Percentiles rank a stretch among this genome's conserved stretches.
Evolutionary conservation across 1,139 yeast genomes (phyloP).

Genomic region (Sugiyamaella pinicola): DNA sequence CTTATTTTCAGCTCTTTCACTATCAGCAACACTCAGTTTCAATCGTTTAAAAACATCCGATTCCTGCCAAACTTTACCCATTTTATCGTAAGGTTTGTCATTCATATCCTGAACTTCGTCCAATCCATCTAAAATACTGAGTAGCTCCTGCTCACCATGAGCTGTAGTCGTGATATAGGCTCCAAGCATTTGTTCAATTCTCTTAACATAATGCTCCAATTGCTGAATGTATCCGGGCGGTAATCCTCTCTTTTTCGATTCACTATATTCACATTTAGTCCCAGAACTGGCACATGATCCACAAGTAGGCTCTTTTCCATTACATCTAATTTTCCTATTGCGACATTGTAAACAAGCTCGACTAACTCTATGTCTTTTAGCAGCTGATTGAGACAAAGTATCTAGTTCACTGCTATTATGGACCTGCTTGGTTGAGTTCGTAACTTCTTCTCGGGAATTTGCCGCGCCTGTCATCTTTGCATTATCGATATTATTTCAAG

Average conservation of each 20-base stretch:
- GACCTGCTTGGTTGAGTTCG: not conserved
- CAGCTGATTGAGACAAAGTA: not conserved
- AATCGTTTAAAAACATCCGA: constrained; percentile 5
- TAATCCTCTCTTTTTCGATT: constrained; percentile 28
- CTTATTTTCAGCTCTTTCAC: not conserved
- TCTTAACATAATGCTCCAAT: constrained; percentile 24
- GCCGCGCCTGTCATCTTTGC: constrained; percentile 10
- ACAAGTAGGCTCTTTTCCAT: constrained; percentile 32
- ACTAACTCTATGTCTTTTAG: constrained; percentile 37
- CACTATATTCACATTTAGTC: constrained; percentile 29
- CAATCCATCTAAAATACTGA: constrained; percentile 12
- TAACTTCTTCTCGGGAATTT: not conserved
- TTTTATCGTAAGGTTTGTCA: constrained; percentile 6
- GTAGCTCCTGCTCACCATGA: constrained; percentile 16
- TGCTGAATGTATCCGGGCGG: constrained; percentile 31
- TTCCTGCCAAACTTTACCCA: constrained; percentile 10
- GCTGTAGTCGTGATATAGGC: constrained; percentile 13
- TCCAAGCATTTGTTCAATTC: constrained; percentile 27
- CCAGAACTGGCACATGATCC: constrained; percentile 25
- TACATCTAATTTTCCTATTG: constrained; percentile 43
- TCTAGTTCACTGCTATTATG: not conserved
- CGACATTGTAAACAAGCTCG: constrained; percentile 45
- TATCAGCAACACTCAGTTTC: not conserved
- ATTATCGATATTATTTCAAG: not conserved
- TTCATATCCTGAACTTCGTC: constrained; percentile 6